A percentile compares a stretch with the other conserved stretches of the same genome.
These are phyloP conservation scores for Stereocaulon alpinum DNA, from an alignment of 495 filamentous ascomycete genomes.

Conservation along the genomic window DNA sequence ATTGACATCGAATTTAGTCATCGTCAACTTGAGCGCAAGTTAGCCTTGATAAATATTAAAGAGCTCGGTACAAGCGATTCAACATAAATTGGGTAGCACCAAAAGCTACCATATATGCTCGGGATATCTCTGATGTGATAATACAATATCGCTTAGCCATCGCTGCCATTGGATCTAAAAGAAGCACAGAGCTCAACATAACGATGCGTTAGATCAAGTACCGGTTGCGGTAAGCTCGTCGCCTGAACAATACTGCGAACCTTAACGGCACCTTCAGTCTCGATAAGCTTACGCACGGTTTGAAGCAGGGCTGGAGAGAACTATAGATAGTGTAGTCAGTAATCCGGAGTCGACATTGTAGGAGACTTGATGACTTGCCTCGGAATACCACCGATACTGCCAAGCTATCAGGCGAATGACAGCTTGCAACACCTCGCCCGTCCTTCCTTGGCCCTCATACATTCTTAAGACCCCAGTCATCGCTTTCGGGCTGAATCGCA, in stretches of 20 bases:
- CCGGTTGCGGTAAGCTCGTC: constrained; percentile 82
- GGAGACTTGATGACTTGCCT: constrained; percentile 40
- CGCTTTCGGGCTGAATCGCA: constrained; percentile 82
- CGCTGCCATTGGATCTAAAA: constrained; percentile 89
- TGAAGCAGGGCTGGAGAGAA: constrained; percentile 85
- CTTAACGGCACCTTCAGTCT: constrained; percentile 96
- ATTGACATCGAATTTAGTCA: too few relatives aligned
- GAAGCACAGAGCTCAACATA: constrained; percentile 90
- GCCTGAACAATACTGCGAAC: constrained; percentile 94
- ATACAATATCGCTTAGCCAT: constrained; percentile 47
- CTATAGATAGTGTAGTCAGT: constrained; percentile 32
- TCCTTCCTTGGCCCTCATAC: constrained; percentile 63
- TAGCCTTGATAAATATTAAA: too few relatives aligned
- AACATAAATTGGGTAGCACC: too few relatives aligned
- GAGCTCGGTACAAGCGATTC: too few relatives aligned
- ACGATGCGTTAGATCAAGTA: constrained; percentile 90
- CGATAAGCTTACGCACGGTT: constrained; percentile 82
- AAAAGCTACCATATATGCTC: neutral
- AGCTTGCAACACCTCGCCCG: constrained; percentile 62
- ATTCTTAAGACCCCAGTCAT: constrained; percentile 72
- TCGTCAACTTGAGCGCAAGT: too few relatives aligned
- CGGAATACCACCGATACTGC: constrained; percentile 99
- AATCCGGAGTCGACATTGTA: neutral
- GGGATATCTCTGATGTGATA: neutral
- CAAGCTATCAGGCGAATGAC: constrained; percentile 85